Evolutionary conservation across 768 basidiomycete species (phyloP).

Genomic region (Mycena maculata): DNA sequence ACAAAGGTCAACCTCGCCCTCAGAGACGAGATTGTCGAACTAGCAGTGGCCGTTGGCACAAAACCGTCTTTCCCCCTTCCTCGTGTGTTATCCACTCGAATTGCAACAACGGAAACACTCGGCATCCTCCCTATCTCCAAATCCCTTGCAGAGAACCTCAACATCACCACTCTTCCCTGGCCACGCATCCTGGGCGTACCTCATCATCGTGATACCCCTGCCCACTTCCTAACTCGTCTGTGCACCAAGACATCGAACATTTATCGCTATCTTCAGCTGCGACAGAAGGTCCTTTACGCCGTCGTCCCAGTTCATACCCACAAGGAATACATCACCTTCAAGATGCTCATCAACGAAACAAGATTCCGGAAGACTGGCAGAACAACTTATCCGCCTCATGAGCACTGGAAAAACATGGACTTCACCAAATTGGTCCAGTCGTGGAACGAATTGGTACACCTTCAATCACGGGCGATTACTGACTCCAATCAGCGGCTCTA

Average conservation of each 20-base stretch:
- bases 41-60: background rate
- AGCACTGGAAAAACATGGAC: constrained; percentile 1
- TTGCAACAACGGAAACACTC: background rate
- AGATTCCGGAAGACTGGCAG: background rate
- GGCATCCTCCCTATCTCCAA: constrained; percentile 1
- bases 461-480: background rate
- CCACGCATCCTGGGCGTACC: background rate
- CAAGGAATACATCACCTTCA: constrained; percentile 6
- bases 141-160: background rate
- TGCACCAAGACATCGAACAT: background rate
- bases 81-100: background rate
- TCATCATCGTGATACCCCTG: constrained; percentile 5
- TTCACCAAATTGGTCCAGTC: background rate
- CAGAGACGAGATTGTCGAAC: constrained; percentile 8
- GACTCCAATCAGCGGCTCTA: constrained; percentile 4
- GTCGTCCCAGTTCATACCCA: constrained; percentile 8
- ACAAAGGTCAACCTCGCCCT: background rate
- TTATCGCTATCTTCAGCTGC: constrained; percentile 6
- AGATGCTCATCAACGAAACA: background rate
- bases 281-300: background rate
- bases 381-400: background rate
- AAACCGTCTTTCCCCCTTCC: constrained; percentile 4
- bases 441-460: constrained; percentile 1
- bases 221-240: background rate
- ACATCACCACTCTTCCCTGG: constrained; percentile 1